phyloP scores from a whole-genome alignment of 2,329 filamentous ascomycete species.

The Aspergillus sergii region DNA sequence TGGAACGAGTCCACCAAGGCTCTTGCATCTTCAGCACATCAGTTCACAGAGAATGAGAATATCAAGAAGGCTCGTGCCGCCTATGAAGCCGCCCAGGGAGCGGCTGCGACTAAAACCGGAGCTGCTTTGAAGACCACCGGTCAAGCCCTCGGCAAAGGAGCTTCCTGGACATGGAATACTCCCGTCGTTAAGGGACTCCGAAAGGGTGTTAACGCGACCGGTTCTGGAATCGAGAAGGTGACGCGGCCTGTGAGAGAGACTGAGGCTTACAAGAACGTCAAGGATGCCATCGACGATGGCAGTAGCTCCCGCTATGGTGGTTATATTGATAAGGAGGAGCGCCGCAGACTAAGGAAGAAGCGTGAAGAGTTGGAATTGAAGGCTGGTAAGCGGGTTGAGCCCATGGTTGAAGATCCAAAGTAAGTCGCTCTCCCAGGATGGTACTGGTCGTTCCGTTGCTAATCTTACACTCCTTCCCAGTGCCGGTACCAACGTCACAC shows the following conservation, averaged over 20 bases:
- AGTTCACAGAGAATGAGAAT: slow-evolving; percentile 90
- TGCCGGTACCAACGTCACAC: slow-evolving; percentile 87
- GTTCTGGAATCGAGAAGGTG: slow-evolving; percentile 87
- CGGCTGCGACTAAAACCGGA: slow-evolving; percentile 75
- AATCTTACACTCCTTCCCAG: slow-evolving; percentile 51
- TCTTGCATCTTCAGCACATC: slow-evolving; percentile 81
- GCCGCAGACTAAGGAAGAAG: slow-evolving; percentile 74
- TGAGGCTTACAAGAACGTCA: slow-evolving; percentile 90
- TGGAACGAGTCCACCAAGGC: slow-evolving; percentile 99
- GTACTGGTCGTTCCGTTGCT: slow-evolving; percentile 28
- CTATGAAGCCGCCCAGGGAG: slow-evolving; percentile 83
- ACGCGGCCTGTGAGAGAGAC: slow-evolving; percentile 93
- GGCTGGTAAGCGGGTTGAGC: slow-evolving; percentile 57
- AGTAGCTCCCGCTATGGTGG: slow-evolving; percentile 95
- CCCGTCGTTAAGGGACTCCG: slow-evolving; percentile 87
- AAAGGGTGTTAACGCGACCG: slow-evolving; percentile 82
- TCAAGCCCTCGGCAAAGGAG: slow-evolving; percentile 83
- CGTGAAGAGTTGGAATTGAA: slow-evolving; percentile 66
- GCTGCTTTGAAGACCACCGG: slow-evolving; percentile 84
- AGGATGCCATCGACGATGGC: slow-evolving; percentile 94
- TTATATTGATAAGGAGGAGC: slow-evolving; percentile 95
- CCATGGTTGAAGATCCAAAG: slow-evolving; percentile 82
- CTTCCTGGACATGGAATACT: slow-evolving; percentile 97
- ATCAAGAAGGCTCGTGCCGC: slow-evolving; percentile 83
- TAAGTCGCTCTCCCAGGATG: slow-evolving; percentile 53